These are phyloP conservation scores for Filobasidium wieringae DNA, from an alignment of 768 basidiomycete genomes.

Conservation along the genomic window DNA sequence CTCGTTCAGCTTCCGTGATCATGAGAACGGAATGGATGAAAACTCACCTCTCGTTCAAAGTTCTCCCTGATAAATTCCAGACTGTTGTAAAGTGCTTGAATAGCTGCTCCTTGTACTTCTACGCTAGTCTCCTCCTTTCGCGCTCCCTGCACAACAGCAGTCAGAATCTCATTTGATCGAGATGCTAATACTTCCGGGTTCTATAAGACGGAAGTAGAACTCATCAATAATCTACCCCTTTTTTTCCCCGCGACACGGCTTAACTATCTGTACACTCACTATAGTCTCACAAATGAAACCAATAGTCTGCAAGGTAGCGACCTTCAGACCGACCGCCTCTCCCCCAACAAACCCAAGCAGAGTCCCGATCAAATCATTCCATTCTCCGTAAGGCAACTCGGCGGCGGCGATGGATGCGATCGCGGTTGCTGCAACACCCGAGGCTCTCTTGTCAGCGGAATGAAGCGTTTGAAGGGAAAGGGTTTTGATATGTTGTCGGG, in stretches of 20 bases:
- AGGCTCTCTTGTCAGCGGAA: conserved; percentile 58
- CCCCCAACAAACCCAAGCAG: conserved; percentile 72
- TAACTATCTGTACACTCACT: conserved; percentile 50
- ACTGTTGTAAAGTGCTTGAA: conserved; percentile 85
- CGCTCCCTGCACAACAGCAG: conserved; percentile 95
- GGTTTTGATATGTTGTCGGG: conserved; percentile 59
- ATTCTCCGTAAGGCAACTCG: conserved; percentile 75
- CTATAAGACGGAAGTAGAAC: conserved; percentile 45
- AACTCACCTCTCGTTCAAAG: conserved; percentile 96
- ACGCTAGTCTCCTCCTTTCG: conserved; percentile 83
- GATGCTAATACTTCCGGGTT: conserved; percentile 81
- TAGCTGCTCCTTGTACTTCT: conserved; percentile 86
- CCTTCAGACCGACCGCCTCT: conserved; percentile 51
- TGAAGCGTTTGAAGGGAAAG: conserved; percentile 58
- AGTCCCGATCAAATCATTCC: conserved; percentile 79
- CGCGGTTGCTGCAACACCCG: conserved; percentile 81
- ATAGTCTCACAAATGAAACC: conserved; percentile 95
- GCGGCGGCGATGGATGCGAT: conserved; percentile 87
- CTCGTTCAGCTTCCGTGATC: too few relatives aligned
- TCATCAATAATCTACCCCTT: too few relatives aligned
- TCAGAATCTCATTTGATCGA: conserved; percentile 92
- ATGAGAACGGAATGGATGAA: too few relatives aligned
- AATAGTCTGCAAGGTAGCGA: conserved; percentile 85
- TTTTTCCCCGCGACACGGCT: background rate
- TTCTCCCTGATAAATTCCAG: conserved; percentile 96